Base-by-base conservation (phyloP, 305 asterid species). In the Rubia peregrina region DNA sequence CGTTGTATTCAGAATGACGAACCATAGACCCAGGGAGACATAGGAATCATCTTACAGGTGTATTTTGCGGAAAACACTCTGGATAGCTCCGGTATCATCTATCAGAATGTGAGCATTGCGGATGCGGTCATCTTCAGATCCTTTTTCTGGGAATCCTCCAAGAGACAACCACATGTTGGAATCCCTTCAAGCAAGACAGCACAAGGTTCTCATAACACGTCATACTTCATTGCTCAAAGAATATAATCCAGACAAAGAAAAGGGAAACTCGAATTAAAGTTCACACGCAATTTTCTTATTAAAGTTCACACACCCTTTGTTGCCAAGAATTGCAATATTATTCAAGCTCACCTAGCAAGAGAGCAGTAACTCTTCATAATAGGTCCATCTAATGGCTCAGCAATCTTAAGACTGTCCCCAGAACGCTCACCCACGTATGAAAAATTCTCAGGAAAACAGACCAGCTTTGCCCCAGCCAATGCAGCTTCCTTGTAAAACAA, bases 401-500 rank as follows among this genome's bases (percentile, higher is more conserved):
- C 93, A 62, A 92, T 79, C 49, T 76, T 80, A 73, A 92, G 84
- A 73, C 98, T 92, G 61, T 92, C 97, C 65, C 97, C 97, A 61
- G 83, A 46, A 80, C 81, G 79, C 64, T 82, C 80, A 53, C 95
- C 95, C 51, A 90, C 87, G 68, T 85, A 90, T 56, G 98, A 90
- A 85, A 92, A 92, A 80, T 90, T 92, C 82, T 92, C 98, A 24
- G 98, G 98, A 41, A 92, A 82, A 77, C 98, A 90, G 44, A 92
- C 88, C 72, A 92, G 74, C 75, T 90, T 92, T 21, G 95, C 98
- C 49, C 98, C 98, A 56, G 91, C 97, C 73, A 83, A 68, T 64
- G 79, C 95, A 33, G 98, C 98, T 75, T 92, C 97, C 88, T 84
- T 24, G 49, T 36, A 65, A 65, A 65, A 65, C 53, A 77, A 70